Evolutionary conservation across 2,329 filamentous ascomycete genomes (phyloP).

Genomic region (Trichoderma aggressivum): DNA sequence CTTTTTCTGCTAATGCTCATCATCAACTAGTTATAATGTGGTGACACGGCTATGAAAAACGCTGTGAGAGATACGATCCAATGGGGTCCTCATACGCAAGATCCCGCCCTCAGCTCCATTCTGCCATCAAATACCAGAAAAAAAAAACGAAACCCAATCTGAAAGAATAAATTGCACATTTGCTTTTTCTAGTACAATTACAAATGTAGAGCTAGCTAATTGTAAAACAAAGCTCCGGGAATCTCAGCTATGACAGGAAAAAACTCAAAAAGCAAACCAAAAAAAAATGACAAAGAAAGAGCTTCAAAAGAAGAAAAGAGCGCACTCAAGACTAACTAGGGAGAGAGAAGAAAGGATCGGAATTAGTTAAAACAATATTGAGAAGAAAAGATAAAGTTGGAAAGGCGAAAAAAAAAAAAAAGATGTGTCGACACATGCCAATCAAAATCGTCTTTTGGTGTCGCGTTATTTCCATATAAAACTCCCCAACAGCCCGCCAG

Average conservation of each 20-base stretch:
- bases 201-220: constrained; percentile 1
- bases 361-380: constrained; percentile 9
- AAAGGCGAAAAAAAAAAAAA: background rate
- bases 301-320: background rate
- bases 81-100: background rate
- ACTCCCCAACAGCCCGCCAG: constrained; percentile 1
- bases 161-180: background rate
- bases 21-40: background rate
- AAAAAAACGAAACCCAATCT: background rate
- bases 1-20: background rate
- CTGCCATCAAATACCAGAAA: background rate
- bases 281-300: background rate
- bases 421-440: constrained; percentile 7
- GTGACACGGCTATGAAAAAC: background rate
- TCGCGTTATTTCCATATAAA: constrained; percentile 9
- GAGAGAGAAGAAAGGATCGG: background rate
- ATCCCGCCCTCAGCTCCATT: background rate
- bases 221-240: constrained; percentile 5
- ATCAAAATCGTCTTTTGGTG: constrained; percentile 1
- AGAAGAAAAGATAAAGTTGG: background rate
- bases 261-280: background rate
- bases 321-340: background rate
- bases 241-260: background rate
- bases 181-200: background rate
- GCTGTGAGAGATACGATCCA: background rate